Evolutionary conservation across 2,329 filamentous ascomycete genomes (phyloP).

Genomic region (Parastagonospora avenae): DNA sequence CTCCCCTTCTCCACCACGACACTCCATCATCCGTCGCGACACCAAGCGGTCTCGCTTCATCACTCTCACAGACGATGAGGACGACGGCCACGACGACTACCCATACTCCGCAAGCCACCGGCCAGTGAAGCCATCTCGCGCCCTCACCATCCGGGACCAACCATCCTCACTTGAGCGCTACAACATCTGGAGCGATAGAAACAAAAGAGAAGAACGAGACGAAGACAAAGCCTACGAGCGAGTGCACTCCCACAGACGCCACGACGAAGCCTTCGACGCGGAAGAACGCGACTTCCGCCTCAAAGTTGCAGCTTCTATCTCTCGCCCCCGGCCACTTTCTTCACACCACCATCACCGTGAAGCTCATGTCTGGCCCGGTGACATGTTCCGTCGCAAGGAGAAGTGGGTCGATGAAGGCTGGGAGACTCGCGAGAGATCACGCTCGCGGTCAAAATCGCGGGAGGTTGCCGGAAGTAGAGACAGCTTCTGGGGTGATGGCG

Average conservation of each 20-base stretch:
- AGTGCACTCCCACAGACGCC: constrained; percentile 3
- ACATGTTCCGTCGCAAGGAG: constrained; percentile 28
- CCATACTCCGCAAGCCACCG: constrained; percentile 26
- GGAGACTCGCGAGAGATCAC: constrained; percentile 30
- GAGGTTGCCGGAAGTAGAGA: constrained; percentile 7
- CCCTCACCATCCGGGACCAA: constrained; percentile 31
- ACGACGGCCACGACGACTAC: constrained; percentile 37
- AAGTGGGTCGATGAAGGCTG: constrained; percentile 33
- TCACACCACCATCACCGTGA: constrained; percentile 11
- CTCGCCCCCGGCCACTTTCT: constrained; percentile 17
- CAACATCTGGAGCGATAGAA: constrained; percentile 34
- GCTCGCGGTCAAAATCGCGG: constrained; percentile 11
- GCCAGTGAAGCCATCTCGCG: constrained; percentile 25
- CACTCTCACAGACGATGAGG: constrained; percentile 28
- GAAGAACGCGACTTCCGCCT: constrained; percentile 30
- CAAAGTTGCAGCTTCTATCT: constrained; percentile 25
- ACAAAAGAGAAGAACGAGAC: constrained; percentile 3
- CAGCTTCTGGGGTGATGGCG: constrained; percentile 17
- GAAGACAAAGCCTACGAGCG: constrained; percentile 8
- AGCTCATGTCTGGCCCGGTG: constrained; percentile 20
- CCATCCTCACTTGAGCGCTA: constrained; percentile 40
- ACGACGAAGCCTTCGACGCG: constrained; percentile 16
- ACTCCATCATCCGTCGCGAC: constrained; percentile 27
- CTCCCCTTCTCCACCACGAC: constrained; percentile 19
- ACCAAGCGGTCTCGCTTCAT: constrained; percentile 31